Percentiles rank a stretch among this genome's conserved stretches.
phyloP scores from a whole-genome alignment of 441 rosid species.

The Kokia cookei region DNA sequence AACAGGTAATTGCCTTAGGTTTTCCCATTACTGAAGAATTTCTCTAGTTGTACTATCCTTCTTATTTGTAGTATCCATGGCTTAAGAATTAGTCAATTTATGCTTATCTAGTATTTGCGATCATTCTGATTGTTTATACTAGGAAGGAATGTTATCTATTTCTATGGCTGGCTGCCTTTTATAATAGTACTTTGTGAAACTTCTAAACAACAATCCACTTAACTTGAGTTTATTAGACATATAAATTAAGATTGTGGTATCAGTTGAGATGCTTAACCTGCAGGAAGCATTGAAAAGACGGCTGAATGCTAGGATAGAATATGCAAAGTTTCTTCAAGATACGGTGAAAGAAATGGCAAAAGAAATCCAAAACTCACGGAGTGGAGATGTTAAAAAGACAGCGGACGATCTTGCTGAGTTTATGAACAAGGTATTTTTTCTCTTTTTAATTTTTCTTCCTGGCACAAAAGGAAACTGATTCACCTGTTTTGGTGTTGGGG shows the following conservation, averaged over 20 bases:
- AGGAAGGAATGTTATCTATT: background rate
- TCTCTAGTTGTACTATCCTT: background rate
- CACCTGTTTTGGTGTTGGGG: background rate
- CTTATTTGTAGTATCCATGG: background rate
- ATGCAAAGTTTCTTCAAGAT: constrained; percentile 76
- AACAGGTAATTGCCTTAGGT: constrained; percentile 53
- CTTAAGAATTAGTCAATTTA: background rate
- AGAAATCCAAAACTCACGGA: constrained; percentile 79
- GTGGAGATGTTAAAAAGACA: constrained; percentile 62
- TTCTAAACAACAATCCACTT: background rate
- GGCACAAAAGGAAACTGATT: background rate
- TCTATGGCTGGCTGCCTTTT: background rate
- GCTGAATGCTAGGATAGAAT: constrained; percentile 79
- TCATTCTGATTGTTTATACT: background rate
- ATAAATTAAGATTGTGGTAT: background rate
- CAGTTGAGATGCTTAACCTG: constrained; percentile 17
- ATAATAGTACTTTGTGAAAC: background rate
- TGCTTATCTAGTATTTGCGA: background rate
- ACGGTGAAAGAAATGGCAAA: constrained; percentile 98
- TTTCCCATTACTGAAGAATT: background rate
- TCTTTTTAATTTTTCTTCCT: background rate
- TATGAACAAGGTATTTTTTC: constrained; percentile 61
- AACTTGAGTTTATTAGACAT: constrained; percentile 3
- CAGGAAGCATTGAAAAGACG: constrained; percentile 88
- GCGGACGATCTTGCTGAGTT: constrained; percentile 81